A percentile compares a stretch with the other conserved stretches of the same genome.
Conservation (phyloP, 164 flowering plant genomes). For the Dillenia suffruticosa region DNA sequence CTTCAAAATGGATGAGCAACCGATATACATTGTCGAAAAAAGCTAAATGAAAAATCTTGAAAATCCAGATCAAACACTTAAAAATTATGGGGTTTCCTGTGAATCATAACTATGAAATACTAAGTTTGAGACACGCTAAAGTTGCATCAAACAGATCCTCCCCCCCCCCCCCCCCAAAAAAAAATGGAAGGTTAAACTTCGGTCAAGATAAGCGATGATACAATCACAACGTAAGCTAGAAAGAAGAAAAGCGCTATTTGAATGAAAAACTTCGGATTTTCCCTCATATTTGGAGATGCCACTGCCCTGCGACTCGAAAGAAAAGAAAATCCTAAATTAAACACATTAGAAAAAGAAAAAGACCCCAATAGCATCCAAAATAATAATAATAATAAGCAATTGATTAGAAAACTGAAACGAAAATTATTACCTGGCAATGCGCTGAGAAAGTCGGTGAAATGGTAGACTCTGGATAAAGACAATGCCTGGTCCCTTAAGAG, state of each 20-base stretch:
- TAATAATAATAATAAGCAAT: not conserved
- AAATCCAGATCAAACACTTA: no score
- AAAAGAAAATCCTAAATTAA: not conserved
- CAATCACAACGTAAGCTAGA: slow-evolving; percentile 84
- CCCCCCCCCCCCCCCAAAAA: not conserved
- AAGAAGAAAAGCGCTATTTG: slow-evolving; percentile 87
- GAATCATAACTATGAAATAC: no score
- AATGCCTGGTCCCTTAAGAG: slow-evolving; percentile 84
- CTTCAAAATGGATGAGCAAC: no score
- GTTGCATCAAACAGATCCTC: no score
- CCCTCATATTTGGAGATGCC: slow-evolving; percentile 93
- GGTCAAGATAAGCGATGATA: slow-evolving; percentile 88
- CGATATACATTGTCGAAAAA: no score
- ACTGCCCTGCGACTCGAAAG: slow-evolving; percentile 67
- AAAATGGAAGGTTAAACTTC: slow-evolving; percentile 33
- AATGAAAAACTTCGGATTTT: slow-evolving; percentile 87
- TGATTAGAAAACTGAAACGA: not conserved
- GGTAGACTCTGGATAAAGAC: slow-evolving; percentile 91
- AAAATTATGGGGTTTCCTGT: no score
- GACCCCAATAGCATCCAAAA: not conserved
- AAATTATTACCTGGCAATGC: slow-evolving; percentile 60
- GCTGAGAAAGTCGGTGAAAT: slow-evolving; percentile 73
- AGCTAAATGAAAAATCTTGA: no score
- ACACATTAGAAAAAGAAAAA: slow-evolving; percentile 1
- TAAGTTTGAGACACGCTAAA: no score